phyloP scores from a whole-genome alignment of 202 grass and related monocot genomes.

The Brachypodium distachyon region DNA sequence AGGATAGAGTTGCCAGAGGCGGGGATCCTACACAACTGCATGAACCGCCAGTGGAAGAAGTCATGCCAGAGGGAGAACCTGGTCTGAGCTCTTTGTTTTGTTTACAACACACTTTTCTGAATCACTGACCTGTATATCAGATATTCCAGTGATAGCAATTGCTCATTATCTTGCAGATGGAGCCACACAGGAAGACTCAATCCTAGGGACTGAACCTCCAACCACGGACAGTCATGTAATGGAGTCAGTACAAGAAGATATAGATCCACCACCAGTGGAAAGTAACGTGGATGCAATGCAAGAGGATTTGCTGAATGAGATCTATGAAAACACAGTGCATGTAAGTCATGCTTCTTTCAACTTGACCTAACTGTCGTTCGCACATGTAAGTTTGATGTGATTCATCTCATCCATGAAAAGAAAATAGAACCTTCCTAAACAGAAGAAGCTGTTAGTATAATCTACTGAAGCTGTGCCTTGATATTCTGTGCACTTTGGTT shows the following conservation, averaged over 20 bases:
- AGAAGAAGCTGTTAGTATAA: not conserved
- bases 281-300: constrained; percentile 32
- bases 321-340: constrained; percentile 40
- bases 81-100: constrained; percentile 16
- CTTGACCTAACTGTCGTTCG: not conserved
- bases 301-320: constrained; percentile 69
- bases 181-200: constrained; percentile 22
- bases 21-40: constrained; percentile 74
- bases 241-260: constrained; percentile 13
- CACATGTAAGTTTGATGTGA: not conserved
- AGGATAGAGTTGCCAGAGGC: constrained; percentile 60
- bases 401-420: not conserved
- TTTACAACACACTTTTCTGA: not conserved
- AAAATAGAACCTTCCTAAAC: not conserved
- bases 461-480: not conserved
- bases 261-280: constrained; percentile 22
- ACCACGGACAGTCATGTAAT: constrained; percentile 4
- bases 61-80: constrained; percentile 31
- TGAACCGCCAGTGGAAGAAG: constrained; percentile 45
- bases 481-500: not conserved
- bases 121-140: not conserved
- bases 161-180: constrained; percentile 29
- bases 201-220: constrained; percentile 3
- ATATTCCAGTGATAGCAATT: not conserved
- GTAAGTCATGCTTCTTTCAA: constrained; percentile 23